Evolutionary conservation across 768 basidiomycete genomes (phyloP).

Genomic region (Neoboletus brunneissimus): DNA sequence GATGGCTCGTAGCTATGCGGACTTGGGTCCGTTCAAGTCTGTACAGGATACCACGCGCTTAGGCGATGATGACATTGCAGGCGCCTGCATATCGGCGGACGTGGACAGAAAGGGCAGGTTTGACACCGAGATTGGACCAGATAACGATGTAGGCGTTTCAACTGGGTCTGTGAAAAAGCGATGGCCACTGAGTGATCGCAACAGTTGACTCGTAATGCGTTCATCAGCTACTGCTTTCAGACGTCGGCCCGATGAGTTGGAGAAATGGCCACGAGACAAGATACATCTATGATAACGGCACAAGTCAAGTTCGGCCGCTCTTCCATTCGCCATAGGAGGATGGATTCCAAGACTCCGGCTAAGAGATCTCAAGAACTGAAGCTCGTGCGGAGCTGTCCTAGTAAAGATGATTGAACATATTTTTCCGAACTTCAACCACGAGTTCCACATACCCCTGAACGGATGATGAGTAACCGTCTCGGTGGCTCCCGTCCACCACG

Average conservation of each 20-base stretch:
- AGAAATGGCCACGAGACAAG: neutral
- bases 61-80: neutral
- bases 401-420: neutral
- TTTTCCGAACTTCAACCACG: neutral
- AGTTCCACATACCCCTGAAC: neutral
- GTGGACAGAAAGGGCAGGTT: neutral
- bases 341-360: conserved; percentile 1
- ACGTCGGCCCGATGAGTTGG: neutral
- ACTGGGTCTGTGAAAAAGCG: neutral
- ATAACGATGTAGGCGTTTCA: neutral
- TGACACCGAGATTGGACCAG: neutral
- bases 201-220: neutral
- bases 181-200: neutral
- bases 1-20: neutral
- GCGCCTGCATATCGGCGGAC: neutral
- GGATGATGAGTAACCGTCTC: neutral
- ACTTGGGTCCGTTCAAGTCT: neutral
- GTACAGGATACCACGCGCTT: neutral
- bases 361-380: conserved; percentile 6
- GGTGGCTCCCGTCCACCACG: neutral
- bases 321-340: neutral
- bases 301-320: neutral
- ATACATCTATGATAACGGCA: neutral
- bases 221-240: neutral
- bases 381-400: conserved; percentile 8